These are phyloP conservation scores for Chloris gayana DNA, from an alignment of 176 grass and related monocot species.

Conservation along the genomic window DNA sequence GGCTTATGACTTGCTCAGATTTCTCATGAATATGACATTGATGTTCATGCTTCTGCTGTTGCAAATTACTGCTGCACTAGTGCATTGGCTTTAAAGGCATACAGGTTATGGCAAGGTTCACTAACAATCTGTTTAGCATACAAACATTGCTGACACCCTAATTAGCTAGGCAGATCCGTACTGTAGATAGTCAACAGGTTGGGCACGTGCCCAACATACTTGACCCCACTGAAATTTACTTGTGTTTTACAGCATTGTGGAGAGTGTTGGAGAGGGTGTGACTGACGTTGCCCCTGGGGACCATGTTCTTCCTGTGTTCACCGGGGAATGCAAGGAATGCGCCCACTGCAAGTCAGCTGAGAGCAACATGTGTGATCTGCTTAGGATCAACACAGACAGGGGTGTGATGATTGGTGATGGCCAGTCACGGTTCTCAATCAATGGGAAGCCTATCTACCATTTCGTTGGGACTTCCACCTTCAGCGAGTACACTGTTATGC, in stretches of 20 bases:
- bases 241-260: conserved; percentile 61
- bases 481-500: conserved; percentile 82
- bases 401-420: conserved; percentile 80
- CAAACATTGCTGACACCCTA: not conserved
- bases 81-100: not conserved
- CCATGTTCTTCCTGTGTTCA: conserved; percentile 92
- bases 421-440: conserved; percentile 66
- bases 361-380: conserved; percentile 91
- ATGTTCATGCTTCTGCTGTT: not conserved
- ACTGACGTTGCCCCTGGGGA: conserved; percentile 79
- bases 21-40: not conserved
- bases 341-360: conserved; percentile 71
- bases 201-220: not conserved
- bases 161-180: not conserved
- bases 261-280: conserved; percentile 86
- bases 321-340: conserved; percentile 88
- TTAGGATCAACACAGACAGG: conserved; percentile 80
- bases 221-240: conserved; percentile 3
- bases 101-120: not conserved
- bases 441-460: conserved; percentile 78
- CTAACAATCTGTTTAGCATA: not conserved
- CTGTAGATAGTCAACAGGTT: not conserved
- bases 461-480: conserved; percentile 91
- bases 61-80: not conserved
- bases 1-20: not conserved